These are phyloP conservation scores for Cladophialophora carrionii DNA, from an alignment of 2,329 filamentous ascomycete genomes.

Conservation along the genomic window DNA sequence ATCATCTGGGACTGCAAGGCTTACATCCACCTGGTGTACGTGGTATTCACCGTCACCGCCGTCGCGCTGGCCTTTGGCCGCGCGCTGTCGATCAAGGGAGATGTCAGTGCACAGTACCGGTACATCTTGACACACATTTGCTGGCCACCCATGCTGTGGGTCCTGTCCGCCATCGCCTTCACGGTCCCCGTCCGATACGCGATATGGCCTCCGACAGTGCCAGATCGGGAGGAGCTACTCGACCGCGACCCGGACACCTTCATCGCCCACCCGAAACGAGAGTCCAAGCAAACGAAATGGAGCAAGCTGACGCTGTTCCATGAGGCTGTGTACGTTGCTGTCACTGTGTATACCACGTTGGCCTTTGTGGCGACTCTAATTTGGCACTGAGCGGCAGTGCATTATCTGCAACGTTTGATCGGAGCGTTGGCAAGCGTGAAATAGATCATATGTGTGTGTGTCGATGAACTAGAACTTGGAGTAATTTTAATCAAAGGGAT, in stretches of 20 bases:
- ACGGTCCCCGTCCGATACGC: slow-evolving; percentile 61
- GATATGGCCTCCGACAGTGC: slow-evolving; percentile 59
- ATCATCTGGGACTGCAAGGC: slow-evolving; percentile 58
- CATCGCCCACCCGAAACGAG: slow-evolving; percentile 46
- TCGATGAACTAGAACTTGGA: too few relatives aligned
- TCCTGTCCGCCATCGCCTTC: slow-evolving; percentile 54
- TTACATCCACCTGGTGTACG: slow-evolving; percentile 55
- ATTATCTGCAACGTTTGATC: too few relatives aligned
- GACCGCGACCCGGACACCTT: slow-evolving; percentile 52
- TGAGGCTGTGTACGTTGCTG: slow-evolving; percentile 23
- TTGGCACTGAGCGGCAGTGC: not conserved
- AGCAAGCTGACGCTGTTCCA: slow-evolving; percentile 20
- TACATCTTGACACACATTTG: slow-evolving; percentile 59
- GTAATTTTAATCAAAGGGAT: too few relatives aligned
- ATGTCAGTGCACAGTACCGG: slow-evolving; percentile 41
- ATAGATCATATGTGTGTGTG: too few relatives aligned
- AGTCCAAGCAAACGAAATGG: slow-evolving; percentile 26
- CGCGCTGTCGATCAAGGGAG: slow-evolving; percentile 42
- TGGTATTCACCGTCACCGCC: slow-evolving; percentile 54
- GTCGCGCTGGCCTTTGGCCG: slow-evolving; percentile 25
- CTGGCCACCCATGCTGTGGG: slow-evolving; percentile 61
- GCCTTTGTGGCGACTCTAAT: slow-evolving; percentile 18
- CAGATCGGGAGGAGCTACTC: slow-evolving; percentile 58
- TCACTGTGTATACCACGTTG: slow-evolving; percentile 28
- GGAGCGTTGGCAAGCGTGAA: too few relatives aligned